A percentile compares a stretch with the other conserved stretches of the same genome.
Evolutionary conservation across 768 basidiomycete species (phyloP).

Genomic region (Mycena indigotica): DNA sequence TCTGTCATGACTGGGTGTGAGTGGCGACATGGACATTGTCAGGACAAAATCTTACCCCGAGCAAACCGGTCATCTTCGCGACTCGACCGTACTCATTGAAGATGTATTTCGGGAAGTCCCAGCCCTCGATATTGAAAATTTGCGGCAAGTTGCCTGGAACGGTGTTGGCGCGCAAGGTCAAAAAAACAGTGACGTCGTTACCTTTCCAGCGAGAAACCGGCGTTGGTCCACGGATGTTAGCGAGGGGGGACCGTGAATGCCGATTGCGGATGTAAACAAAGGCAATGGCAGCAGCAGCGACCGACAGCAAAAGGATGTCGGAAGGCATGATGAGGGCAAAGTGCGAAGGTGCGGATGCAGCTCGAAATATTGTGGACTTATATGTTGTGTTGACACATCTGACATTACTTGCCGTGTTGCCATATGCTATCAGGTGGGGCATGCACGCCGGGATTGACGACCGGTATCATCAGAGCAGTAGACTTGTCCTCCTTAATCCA

Average conservation of each 20-base stretch:
- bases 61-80: conserved; percentile 27
- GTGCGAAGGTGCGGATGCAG: not conserved
- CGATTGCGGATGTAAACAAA: conserved; percentile 4
- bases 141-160: conserved; percentile 16
- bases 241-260: conserved; percentile 4
- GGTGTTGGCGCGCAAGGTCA: not conserved
- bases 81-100: conserved; percentile 25
- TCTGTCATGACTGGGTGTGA: conserved; percentile 5
- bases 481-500: not conserved
- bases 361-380: not conserved
- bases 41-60: conserved; percentile 32
- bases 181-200: not conserved
- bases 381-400: conserved; percentile 7
- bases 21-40: not conserved
- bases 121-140: conserved; percentile 17
- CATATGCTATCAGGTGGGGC: not conserved
- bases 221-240: conserved; percentile 15
- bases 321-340: not conserved
- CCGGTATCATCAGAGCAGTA: conserved; percentile 3
- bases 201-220: conserved; percentile 13
- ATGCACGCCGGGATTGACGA: conserved; percentile 2
- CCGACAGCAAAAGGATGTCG: conserved; percentile 1
- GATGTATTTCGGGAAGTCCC: conserved; percentile 15
- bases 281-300: not conserved
- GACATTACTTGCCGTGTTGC: not conserved